Percentiles rank a stretch among this genome's conserved stretches.
Conservation (phyloP, 148 eudicot species). For the Diospyros lotus region DNA sequence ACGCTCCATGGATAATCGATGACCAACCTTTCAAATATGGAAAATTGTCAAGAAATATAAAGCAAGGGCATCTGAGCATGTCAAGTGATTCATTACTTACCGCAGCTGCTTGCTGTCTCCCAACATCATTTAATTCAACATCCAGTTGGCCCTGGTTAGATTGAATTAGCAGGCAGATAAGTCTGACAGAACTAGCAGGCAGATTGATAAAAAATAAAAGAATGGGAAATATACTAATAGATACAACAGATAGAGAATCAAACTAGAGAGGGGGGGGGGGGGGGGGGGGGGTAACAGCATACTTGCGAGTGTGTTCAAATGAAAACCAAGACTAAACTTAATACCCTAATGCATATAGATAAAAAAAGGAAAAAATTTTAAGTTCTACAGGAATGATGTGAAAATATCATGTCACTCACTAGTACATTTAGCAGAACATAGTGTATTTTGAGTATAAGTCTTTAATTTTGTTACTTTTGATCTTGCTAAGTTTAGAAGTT, state of each 20-base stretch:
- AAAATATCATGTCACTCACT: too few relatives aligned
- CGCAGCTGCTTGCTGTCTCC: slow-evolving; percentile 73
- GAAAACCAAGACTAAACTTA: too few relatives aligned
- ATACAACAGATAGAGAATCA: not conserved
- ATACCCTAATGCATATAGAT: too few relatives aligned
- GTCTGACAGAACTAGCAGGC: not conserved
- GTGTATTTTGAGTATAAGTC: too few relatives aligned
- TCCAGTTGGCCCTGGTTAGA: slow-evolving; percentile 73
- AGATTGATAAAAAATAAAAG: not conserved
- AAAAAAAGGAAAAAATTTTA: too few relatives aligned
- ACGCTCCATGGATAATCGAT: slow-evolving; percentile 56
- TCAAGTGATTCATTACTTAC: slow-evolving; percentile 40
- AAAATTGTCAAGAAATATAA: slow-evolving; percentile 12
- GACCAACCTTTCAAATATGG: slow-evolving; percentile 54
- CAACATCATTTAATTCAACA: slow-evolving; percentile 73
- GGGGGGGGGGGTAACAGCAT: too few relatives aligned
- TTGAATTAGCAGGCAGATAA: not conserved
- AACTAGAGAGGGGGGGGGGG: too few relatives aligned
- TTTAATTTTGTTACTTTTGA: too few relatives aligned
- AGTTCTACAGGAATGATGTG: too few relatives aligned
- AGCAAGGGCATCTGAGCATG: slow-evolving; percentile 4
- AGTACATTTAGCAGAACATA: too few relatives aligned
- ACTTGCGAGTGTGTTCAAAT: too few relatives aligned
- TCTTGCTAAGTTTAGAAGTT: too few relatives aligned
- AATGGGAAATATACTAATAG: not conserved